Evolutionary conservation across 1,284 basidiomycete genomes (phyloP), one percentile per base, ranked within the genome.

Genomic region (Lentinula novae-zelandiae): DNA sequence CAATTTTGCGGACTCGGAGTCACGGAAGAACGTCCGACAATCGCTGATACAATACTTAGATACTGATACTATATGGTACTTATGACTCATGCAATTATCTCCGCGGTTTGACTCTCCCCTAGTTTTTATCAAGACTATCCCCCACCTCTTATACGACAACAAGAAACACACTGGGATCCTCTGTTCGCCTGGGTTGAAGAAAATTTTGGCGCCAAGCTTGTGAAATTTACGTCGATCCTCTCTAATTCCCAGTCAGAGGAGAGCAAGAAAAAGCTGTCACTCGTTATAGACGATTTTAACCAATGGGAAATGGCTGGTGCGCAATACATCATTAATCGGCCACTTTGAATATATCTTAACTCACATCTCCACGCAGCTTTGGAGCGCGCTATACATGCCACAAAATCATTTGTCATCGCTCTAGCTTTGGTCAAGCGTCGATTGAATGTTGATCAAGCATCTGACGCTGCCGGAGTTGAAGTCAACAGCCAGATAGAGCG

Each of bases 21-120:
- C 83, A 13, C 79, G 89, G 6, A 70, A 73, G n/a, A 82, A 89
- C 58, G 90, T 96, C 33, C 82, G 85, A 36, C 80, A 82, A n/a
- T 81, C 86, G 20, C 73, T 99, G 51, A 72, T 98, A 56, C 84
- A 87, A 64, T 99, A 98, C 74, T 76, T 99, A 39, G 91, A 98
- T 66, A 98, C 96, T 2, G 97, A 99, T 72, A 96, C 97, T 0
- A 87, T 99, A 62, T 95, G 93, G 95, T 95, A 66, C 9, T 46
- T 61, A 82, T 68, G 64, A 48, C 31, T 58, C 36, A 27, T 52
- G 31, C 13, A 36, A 49, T 55, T 36, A 22, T 53, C 50, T 27
- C 53, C 34, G 15, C 27, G 34, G 33, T n/a, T 40, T 2, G 62
- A 44, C 56, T 53, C 40, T 20, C 27, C 62, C 66, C 51, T 69